Evolutionary conservation across 495 filamentous ascomycete genomes (phyloP), one percentile per base, ranked within the genome.

Genomic region (Lentithecium fluviatile): DNA sequence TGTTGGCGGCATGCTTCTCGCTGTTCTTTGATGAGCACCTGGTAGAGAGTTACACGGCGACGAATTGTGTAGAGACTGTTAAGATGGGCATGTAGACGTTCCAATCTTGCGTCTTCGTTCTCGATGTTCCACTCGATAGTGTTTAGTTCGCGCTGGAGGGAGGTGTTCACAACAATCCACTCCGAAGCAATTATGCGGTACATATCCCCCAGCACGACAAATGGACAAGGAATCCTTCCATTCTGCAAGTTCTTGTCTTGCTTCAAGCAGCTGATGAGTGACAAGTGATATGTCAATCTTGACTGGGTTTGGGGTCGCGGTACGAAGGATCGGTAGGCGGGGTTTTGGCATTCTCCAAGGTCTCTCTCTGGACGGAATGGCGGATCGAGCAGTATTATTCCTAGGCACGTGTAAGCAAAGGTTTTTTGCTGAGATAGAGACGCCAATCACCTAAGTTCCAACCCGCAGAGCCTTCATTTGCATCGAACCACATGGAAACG

Each of bases 151-250:
- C 65, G 55, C 37, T 68, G 58, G 7, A 65, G 26, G 52, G 56
- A 68, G 17, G 57, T 56, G 32, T 60, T 64, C 2, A 65, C 47
- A 6, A 58, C 61, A 19, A 61, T 58, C 65, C 65, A 68, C 26
- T 68, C 60, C 1, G 65, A 68, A 6, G 61, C 61, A 6, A 68
- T 40, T n/a, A 68, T 57, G 12, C 65, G 65, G 38, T 65, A 68
- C 2, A 64, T 12, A n/a, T 60, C 62, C 37, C 47, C 34, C 0
- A 68, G 36, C 12, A 61, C n/a, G 24, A 56, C 29, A 40, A 68
- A 59, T 45, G 56, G 45, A 49, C 13, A 23, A 1, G 54, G 60
- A 32, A 32, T 32, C 1, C n/a, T 36, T 5, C 20, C 40, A 11
- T 57, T 32, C 13, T 36, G 23, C 21, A 57, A 36, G 21, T 25